Percentiles rank a stretch among this genome's conserved stretches.
Evolutionary conservation across 805 yeast species (phyloP).

Genomic region (Candida gorgasii): DNA sequence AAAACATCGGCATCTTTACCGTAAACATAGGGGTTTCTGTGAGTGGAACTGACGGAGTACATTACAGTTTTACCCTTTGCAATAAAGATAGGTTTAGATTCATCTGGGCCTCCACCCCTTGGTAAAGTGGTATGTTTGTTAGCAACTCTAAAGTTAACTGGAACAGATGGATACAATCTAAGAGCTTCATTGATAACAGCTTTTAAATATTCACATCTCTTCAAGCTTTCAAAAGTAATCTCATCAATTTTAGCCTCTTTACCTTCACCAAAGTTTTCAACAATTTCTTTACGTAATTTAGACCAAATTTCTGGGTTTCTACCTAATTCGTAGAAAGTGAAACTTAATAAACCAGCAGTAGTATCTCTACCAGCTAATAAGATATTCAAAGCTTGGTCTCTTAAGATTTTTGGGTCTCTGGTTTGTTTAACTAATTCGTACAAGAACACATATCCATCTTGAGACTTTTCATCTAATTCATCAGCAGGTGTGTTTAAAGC

Average conservation of each 20-base stretch:
- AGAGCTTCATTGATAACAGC: slow-evolving; percentile 36
- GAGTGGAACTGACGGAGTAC: slow-evolving; percentile 23
- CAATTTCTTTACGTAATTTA: slow-evolving; percentile 32
- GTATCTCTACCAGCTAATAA: slow-evolving; percentile 46
- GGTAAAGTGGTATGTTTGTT: slow-evolving; percentile 33
- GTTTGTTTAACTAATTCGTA: slow-evolving; percentile 41
- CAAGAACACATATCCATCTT: slow-evolving; percentile 35
- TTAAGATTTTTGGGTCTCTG: slow-evolving; percentile 33
- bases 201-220: slow-evolving; percentile 40
- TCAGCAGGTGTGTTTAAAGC: slow-evolving; percentile 27
- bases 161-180: slow-evolving; percentile 39
- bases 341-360: slow-evolving; percentile 41
- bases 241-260: slow-evolving; percentile 27
- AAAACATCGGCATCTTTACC: slow-evolving; percentile 37
- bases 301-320: slow-evolving; percentile 33
- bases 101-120: slow-evolving; percentile 34
- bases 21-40: slow-evolving; percentile 24
- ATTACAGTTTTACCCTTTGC: slow-evolving; percentile 21
- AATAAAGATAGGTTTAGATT: slow-evolving; percentile 22
- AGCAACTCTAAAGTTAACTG: slow-evolving; percentile 30
- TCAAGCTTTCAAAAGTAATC: slow-evolving; percentile 39
- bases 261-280: slow-evolving; percentile 32
- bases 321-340: slow-evolving; percentile 34
- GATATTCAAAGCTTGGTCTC: slow-evolving; percentile 41
- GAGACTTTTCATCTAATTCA: slow-evolving; percentile 27